Conservation (phyloP, 495 filamentous ascomycete species). For the Penicillium ochrochloron region DNA sequence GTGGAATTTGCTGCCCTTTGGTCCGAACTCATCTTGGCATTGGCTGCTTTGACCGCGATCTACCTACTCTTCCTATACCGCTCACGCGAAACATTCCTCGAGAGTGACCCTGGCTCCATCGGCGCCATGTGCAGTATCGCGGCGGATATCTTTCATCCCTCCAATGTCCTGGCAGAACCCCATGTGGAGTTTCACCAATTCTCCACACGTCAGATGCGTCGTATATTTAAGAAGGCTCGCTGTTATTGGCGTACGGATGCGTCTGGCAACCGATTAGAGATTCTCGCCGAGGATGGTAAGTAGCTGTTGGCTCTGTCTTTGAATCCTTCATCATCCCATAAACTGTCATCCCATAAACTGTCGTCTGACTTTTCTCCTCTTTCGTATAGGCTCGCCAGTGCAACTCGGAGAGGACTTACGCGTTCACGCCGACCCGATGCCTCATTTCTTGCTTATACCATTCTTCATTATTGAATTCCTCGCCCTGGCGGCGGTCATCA, state of each 20-base stretch:
- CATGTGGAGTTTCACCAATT: constrained; percentile 43
- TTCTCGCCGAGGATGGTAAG: constrained; percentile 41
- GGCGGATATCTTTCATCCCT: constrained; percentile 40
- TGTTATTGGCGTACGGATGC: constrained; percentile 42
- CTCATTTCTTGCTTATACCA: constrained; percentile 47
- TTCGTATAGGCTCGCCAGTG: constrained; percentile 32
- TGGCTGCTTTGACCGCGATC: constrained; percentile 32
- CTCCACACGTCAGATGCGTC: constrained; percentile 44
- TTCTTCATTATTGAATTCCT: constrained; percentile 48
- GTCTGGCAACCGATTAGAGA: constrained; percentile 39
- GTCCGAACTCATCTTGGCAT: constrained; percentile 40
- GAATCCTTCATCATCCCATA: background rate
- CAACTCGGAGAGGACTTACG: constrained; percentile 32
- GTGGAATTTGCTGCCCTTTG: constrained; percentile 39
- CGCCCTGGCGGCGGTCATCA: constrained; percentile 40
- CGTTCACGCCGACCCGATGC: constrained; percentile 40
- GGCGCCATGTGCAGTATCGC: constrained; percentile 50
- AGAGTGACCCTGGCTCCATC: constrained; percentile 47
- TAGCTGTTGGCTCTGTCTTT: background rate
- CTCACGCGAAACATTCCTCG: constrained; percentile 39
- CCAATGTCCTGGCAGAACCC: constrained; percentile 39
- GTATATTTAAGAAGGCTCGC: constrained; percentile 37
- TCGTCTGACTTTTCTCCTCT: constrained; percentile 11
- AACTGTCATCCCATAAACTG: background rate
- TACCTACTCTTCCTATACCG: constrained; percentile 40